phyloP scores from a whole-genome alignment of 129 eudicot genomes.

The Oenanthe sinensis region DNA sequence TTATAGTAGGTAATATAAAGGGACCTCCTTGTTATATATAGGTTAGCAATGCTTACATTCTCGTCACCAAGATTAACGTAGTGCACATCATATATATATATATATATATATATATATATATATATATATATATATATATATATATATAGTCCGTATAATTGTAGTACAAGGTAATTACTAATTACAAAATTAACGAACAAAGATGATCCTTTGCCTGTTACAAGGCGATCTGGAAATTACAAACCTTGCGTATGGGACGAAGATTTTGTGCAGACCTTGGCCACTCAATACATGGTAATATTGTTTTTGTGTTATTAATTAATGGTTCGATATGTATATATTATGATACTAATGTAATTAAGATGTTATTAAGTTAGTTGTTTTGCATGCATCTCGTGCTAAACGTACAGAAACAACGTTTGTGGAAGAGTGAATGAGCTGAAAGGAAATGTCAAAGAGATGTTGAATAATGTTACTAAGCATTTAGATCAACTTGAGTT shows the following conservation, averaged over 20 bases:
- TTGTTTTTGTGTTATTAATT: neutral
- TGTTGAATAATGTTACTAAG: neutral
- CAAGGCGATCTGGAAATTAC: neutral
- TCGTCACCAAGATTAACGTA: neutral
- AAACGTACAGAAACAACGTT: neutral
- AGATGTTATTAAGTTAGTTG: neutral
- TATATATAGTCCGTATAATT: neutral
- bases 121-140: neutral
- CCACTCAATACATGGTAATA: neutral
- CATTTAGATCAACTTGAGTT: slow-evolving; percentile 7
- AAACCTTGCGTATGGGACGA: neutral
- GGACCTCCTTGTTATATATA: no score
- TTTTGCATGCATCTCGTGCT: neutral
- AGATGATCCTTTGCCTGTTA: neutral
- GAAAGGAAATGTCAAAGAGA: neutral
- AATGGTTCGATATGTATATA: neutral
- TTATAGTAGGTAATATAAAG: no score
- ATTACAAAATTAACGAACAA: neutral
- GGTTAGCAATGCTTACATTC: no score
- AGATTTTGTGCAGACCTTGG: neutral
- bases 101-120: no score
- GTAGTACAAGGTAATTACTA: neutral
- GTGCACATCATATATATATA: neutral
- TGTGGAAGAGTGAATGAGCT: neutral
- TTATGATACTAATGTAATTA: neutral